A percentile compares a stretch with the other conserved stretches of the same genome.
phyloP scores from a whole-genome alignment of 176 grass and related monocot species.

The Musa beccarii region DNA sequence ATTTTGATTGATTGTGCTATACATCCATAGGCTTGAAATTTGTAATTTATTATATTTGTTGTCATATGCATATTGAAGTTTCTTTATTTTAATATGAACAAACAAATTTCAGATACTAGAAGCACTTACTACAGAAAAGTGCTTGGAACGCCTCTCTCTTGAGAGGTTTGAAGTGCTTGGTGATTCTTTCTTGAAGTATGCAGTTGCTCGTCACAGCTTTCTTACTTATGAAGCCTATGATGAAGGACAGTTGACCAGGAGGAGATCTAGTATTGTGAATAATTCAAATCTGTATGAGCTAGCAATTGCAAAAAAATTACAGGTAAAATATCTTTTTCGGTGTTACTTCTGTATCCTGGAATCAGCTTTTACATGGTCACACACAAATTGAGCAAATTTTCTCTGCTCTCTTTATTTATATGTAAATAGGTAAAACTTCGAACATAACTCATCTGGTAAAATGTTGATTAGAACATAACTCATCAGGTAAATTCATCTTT shows the following conservation, averaged over 20 bases:
- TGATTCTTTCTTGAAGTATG: constrained; percentile 92
- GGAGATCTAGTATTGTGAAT: constrained; percentile 69
- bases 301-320: constrained; percentile 67
- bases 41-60: constrained; percentile 2
- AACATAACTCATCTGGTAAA: background rate
- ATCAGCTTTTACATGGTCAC: background rate
- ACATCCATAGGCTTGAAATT: constrained; percentile 14
- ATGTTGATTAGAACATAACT: background rate
- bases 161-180: constrained; percentile 95
- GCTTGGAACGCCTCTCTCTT: constrained; percentile 80
- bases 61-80: background rate
- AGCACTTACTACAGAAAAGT: constrained; percentile 92
- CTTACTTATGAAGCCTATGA: constrained; percentile 66
- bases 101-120: constrained; percentile 70
- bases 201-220: constrained; percentile 73
- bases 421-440: too few relatives aligned
- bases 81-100: background rate
- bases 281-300: constrained; percentile 80
- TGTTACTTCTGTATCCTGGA: background rate
- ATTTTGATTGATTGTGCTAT: constrained; percentile 13
- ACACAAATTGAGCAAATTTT: background rate
- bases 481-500: background rate
- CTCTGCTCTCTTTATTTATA: too few relatives aligned
- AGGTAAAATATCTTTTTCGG: constrained; percentile 35
- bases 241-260: constrained; percentile 80